Base-by-base conservation (phyloP, 352 stramenopile species). In the Aphanomyces stellatus region DNA sequence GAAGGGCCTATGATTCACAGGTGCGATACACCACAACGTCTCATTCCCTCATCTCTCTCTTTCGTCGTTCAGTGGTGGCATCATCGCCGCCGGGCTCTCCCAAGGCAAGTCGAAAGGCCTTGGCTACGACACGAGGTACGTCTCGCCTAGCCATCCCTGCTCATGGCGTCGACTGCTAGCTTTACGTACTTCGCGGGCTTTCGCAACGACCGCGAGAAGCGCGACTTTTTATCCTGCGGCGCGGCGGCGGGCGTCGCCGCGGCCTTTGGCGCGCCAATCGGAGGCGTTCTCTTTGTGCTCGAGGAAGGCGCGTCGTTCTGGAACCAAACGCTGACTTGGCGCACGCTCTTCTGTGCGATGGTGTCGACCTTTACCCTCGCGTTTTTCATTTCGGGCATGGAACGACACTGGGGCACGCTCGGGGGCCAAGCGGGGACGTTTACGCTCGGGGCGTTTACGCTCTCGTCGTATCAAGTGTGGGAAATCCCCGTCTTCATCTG, bases 1-100 rank as follows among this genome's bases (percentile, higher is more conserved):
- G 91, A 98, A 85, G 91, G 91, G 1, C 91, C 91, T 0, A 91
- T 98, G 76, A 93, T 98, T 65, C 88, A 97, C 72, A 91, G 82
- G 84, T 90, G 56, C 33, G 63, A 35, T 61, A 43, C 8, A 25
- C 51, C 56, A 1, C 4, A 6, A 40, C 30, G 28, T 11, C 11
- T 61, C 3, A 22, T 2, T 48, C 17, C n/a, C n/a, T n/a, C n/a
- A n/a, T 19, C 3, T 28, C 28, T 27, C 43, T 27, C 10, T 19
- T 51, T 19, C 19, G 4, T 19, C 55, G 8, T 49, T 42, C 61
- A 91, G 84, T 73, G 84, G 84, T 10, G 77, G 81, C 11, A 90
- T 92, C 46, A 80, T 92, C 8, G 84, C 81, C 1, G 84, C 84
- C 22, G 82, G 82, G 0, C 72, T 92, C 37, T 92, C 84, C 4